A percentile compares a stretch with the other conserved stretches of the same genome.
phyloP scores from a whole-genome alignment of 306 rosid genomes.

The Quercus variabilis region DNA sequence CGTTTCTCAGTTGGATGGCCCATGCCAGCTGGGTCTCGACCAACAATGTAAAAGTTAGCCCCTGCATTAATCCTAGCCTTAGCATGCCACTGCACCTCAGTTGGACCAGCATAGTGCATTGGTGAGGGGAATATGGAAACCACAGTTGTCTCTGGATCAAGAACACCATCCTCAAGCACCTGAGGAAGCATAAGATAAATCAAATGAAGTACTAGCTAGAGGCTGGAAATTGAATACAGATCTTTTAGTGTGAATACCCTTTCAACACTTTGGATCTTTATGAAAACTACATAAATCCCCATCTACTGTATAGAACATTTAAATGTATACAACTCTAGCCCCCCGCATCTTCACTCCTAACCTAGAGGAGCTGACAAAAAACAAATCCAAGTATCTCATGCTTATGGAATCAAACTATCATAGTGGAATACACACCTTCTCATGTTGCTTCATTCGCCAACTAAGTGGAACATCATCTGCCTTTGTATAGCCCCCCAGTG shows the following conservation, averaged over 20 bases:
- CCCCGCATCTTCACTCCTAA: not conserved
- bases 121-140: constrained; percentile 99
- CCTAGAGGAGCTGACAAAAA: not conserved
- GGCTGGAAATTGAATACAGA: not conserved
- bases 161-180: constrained; percentile 99
- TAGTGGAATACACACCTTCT: constrained; percentile 55
- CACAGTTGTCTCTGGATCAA: constrained; percentile 96
- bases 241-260: not conserved
- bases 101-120: constrained; percentile 99
- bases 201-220: not conserved
- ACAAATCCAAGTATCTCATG: not conserved
- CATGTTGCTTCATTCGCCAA: constrained; percentile 99
- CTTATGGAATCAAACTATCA: not conserved
- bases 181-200: constrained; percentile 17
- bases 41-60: constrained; percentile 96
- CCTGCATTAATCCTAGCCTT: constrained; percentile 99
- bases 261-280: no score
- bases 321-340: not conserved
- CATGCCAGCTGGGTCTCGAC: constrained; percentile 99
- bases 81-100: constrained; percentile 99
- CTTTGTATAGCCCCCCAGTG: constrained; percentile 94
- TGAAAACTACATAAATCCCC: not conserved
- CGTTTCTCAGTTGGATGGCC: constrained; percentile 87
- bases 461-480: constrained; percentile 96
- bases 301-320: not conserved